Conservation (phyloP, 768 basidiomycete genomes). For the Podaxis sp. region DNA sequence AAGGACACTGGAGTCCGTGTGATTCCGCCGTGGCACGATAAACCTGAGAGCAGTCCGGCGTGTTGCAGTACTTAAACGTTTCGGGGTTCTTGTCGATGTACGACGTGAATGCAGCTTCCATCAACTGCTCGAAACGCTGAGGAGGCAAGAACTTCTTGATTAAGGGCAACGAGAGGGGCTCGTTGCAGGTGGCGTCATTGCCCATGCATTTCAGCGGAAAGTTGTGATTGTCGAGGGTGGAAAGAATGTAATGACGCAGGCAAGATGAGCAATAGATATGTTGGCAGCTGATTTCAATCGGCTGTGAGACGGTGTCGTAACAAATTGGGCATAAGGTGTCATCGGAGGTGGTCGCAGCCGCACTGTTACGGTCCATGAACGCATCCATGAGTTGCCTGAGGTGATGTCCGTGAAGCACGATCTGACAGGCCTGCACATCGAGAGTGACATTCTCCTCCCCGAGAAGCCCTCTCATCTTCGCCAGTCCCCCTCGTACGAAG, state of each 20-base stretch:
- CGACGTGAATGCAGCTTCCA: conserved; percentile 50
- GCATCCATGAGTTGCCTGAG: conserved; percentile 38
- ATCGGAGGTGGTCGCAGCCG: not conserved
- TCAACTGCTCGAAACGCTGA: conserved; percentile 44
- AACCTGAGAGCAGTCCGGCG: conserved; percentile 67
- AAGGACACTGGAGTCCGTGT: conserved; percentile 41
- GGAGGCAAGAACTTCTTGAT: conserved; percentile 48
- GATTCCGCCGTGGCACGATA: conserved; percentile 36
- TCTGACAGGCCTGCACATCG: conserved; percentile 28
- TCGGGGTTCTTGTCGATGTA: conserved; percentile 52
- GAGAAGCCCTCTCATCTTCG: conserved; percentile 44
- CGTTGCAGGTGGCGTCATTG: conserved; percentile 47
- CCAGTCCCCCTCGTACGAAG: conserved; percentile 47
- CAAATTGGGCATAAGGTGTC: conserved; percentile 49
- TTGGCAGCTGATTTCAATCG: conserved; percentile 40
- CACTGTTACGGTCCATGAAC: not conserved
- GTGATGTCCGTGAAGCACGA: conserved; percentile 43
- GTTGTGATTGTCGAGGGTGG: conserved; percentile 32
- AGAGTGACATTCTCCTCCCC: conserved; percentile 52
- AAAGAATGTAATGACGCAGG: conserved; percentile 40
- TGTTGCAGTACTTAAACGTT: conserved; percentile 64
- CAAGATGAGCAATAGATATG: conserved; percentile 49
- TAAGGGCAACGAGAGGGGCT: conserved; percentile 47
- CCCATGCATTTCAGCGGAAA: conserved; percentile 70
- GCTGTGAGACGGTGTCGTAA: conserved; percentile 36